Evolutionary conservation across 805 yeast species (phyloP), one percentile per base, ranked within the genome.

Genomic region (Yarrowia porcina): DNA sequence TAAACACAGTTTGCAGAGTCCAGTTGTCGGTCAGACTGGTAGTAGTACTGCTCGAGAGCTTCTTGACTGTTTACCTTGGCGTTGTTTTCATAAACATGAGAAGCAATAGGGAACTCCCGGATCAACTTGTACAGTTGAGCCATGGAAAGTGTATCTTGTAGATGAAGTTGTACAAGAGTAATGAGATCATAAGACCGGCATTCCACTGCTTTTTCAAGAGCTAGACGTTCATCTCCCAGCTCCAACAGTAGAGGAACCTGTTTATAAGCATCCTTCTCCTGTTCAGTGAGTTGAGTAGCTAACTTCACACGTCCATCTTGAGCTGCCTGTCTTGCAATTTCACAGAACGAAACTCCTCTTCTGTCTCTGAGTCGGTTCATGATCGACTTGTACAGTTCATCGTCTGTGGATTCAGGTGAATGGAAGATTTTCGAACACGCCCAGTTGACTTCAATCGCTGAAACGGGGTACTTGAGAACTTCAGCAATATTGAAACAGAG

Each of bases 251-350:
- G 77, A 11, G 84, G 81, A 0, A 90, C 82, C 66, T 87, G 88
- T 63, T 82, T 80, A 7, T 79, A 76, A 0, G 87, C 80, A 13
- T 76, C 69, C 1, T 88, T 86, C 70, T 94, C 98, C 64, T 84
- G 73, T 54, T 84, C 80, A 12, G 89, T 78, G n/a, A 94, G 73
- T 45, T 80, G 76, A 61, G 86, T 83, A 36, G 97, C 87, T 21
- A 94, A 74, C 23, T 79, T 77, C 11, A 81, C 72, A 27, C 98
- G 78, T 1, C 98, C 98, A 73, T 93, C 97, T 68, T 87, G 86
- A 68, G 81, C 82, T 0, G 96, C 94, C 17, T 82, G 79, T 9
- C 78, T 76, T 0, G 90, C 84, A 27, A 90, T 82, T 27, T 79
- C 76, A 6, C 82, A 81, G 65, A 83, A 85, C 0, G 91, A 79